Evolutionary conservation across 139 green algal species (phyloP), one percentile per base, ranked within the genome.

Genomic region (Coelastrella sp.): DNA sequence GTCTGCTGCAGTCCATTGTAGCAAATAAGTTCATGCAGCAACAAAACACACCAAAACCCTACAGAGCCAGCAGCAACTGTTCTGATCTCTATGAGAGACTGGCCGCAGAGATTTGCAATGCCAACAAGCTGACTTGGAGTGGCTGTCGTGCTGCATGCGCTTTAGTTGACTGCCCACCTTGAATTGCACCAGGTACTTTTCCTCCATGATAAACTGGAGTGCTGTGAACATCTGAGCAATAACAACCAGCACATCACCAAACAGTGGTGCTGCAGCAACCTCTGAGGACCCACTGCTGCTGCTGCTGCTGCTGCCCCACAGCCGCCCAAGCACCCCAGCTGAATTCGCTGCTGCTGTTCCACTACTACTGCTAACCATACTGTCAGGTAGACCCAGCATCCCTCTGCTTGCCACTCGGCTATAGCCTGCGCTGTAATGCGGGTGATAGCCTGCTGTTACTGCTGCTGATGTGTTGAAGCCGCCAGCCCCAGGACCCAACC

Each of bases 121-220:
- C 8, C 16, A 56, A 56, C 80, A 74, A 20, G 61, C 10, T 13
- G 11, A 71, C 11, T 71, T 71, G 8, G 61, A 71, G 61, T 71
- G 8, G 61, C 8, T 71, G 61, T 71, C 11, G 61, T 19, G 10
- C 10, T 19, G 11, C 61, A 10, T 71, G 61, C 11, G 61, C 11
- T 71, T 10, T 13, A 71, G 61, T 71, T 10, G 11, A 71, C 10
- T 71, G n/a, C 83, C 8, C 68, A 88, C 83, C 71, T 88, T 86
- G 92, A 95, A 96, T 77, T 92, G 81, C n/a, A 89, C 90, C 89
- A 99, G 86, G 85, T 96, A 98, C 92, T 97, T 97, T 90, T 99
- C 97, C 92, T 99, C 97, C 65, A 98, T 89, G 16, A 99, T 97
- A 92, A 98, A 98, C 87, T 98, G 95, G 19, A 96, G 90, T 66